Percentiles rank a stretch among this genome's conserved stretches.
phyloP scores from a whole-genome alignment of 257 asterid genomes.

The Solanum lignicaule region DNA sequence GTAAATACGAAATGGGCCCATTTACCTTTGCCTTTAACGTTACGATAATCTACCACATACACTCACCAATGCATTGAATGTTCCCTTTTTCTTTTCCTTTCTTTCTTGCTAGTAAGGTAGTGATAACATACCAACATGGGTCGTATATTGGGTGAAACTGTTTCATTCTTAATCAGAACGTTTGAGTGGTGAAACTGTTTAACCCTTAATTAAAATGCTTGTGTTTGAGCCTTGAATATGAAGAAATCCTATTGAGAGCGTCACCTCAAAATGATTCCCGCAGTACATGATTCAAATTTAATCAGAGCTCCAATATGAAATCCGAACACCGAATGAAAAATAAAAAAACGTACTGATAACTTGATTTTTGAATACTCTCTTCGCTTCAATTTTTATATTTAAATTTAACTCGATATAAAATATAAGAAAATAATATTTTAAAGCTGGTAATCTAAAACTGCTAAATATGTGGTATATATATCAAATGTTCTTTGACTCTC shows the following conservation, averaged over 20 bases:
- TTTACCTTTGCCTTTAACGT: neutral
- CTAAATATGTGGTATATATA: too few relatives aligned
- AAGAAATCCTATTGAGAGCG: too few relatives aligned
- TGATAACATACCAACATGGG: neutral
- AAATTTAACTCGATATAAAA: too few relatives aligned
- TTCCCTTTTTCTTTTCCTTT: neutral
- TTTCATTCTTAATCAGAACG: too few relatives aligned
- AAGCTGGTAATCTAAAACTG: too few relatives aligned
- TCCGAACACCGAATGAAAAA: neutral
- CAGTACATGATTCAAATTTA: too few relatives aligned
- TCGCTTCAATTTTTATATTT: neutral
- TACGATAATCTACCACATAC: neutral
- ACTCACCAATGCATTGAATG: neutral
- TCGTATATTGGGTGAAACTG: too few relatives aligned
- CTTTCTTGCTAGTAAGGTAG: neutral
- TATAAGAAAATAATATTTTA: too few relatives aligned
- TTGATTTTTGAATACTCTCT: neutral
- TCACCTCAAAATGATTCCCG: too few relatives aligned
- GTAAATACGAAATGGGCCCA: slow-evolving; percentile 26
- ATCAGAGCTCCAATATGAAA: fast-evolving
- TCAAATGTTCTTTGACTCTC: neutral
- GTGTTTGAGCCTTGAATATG: neutral
- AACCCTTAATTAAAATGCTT: fast-evolving
- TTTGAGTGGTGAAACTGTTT: too few relatives aligned
- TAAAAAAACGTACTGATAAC: neutral